Evolutionary conservation across 2,329 filamentous ascomycete species (phyloP).

Genomic region (Fusarium floridanum): DNA sequence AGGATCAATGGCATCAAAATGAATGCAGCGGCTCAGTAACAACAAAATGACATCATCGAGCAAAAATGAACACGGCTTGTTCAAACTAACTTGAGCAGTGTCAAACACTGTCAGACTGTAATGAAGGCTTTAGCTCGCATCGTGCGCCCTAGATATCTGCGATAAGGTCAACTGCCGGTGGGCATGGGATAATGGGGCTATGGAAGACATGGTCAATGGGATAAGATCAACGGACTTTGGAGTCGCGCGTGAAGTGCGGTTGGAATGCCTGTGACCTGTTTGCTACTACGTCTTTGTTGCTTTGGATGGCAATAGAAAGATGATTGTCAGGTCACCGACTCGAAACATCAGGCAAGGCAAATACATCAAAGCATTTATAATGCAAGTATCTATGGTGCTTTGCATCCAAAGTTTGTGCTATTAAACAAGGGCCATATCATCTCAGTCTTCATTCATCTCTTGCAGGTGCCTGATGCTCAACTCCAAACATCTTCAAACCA

Average conservation of each 20-base stretch:
- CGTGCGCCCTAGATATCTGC: background rate
- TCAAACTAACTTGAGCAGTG: background rate
- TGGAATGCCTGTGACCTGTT: too few species aligned
- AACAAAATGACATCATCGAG: background rate
- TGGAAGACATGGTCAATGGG: background rate
- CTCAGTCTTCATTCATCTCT: background rate
- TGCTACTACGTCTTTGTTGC: too few species aligned
- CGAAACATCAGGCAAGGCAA: background rate
- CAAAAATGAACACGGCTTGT: background rate
- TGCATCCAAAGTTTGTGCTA: background rate
- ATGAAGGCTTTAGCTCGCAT: background rate
- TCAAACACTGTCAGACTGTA: background rate
- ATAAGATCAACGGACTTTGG: background rate
- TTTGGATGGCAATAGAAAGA: background rate
- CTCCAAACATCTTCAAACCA: constrained; percentile 1
- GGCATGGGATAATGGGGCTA: background rate
- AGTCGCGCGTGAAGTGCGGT: background rate
- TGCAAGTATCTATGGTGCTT: background rate
- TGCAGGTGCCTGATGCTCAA: background rate
- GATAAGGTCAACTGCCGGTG: background rate
- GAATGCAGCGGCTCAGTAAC: background rate
- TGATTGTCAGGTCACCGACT: background rate
- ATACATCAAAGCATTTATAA: background rate
- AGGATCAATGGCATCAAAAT: background rate
- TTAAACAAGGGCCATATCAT: background rate